Evolutionary conservation across 2,329 filamentous ascomycete genomes (phyloP), one percentile per base, ranked within the genome.

Genomic region (Xylariaceae sp.): DNA sequence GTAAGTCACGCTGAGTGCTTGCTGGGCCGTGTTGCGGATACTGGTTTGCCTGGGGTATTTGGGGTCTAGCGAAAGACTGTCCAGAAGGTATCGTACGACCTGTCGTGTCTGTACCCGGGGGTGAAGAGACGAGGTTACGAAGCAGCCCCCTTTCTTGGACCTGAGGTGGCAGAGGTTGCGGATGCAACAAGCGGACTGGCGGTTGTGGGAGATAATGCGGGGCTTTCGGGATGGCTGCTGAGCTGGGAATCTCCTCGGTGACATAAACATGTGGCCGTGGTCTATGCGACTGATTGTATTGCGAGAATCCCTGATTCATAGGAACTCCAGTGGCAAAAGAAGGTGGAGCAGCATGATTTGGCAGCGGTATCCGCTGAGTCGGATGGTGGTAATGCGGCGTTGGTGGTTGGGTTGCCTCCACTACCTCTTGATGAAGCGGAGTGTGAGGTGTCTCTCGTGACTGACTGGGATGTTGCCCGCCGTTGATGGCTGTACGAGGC

Each of bases 371-470:
- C 14, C 64, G 63, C 18, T 68, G 67, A 25, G 58, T 52, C 11
- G 69, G 63, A 32, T 72, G 68, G 36, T 72, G 67, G 49, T 75
- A 69, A 31, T 78, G 75, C 5, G 77, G 75, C 26, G 70, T 74
- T 25, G 60, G 63, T 11, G 77, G 74, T 49, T 72, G 67, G 18
- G 68, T 52, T 15, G 68, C 64, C 17, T 70, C 64, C 5, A 56
- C 52, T 32, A 65, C 57, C 13, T 65, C 62, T 40, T 76, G 71
- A 11, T 81, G 73, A 19, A 73, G 54, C 7, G 75, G 70, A 5
- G 72, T 75, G 32, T 43, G 36, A 32, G 33, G 32, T 4, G 40
- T 35, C 17, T 29, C 33, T 15, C 44, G 37, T 10, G 19, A 14
- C 25, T 42, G 46, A 9, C 18, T 32, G n/a, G 39, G 44, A 56